Evolutionary conservation across 768 basidiomycete species (phyloP).

Genomic region (Trametes coccinea): DNA sequence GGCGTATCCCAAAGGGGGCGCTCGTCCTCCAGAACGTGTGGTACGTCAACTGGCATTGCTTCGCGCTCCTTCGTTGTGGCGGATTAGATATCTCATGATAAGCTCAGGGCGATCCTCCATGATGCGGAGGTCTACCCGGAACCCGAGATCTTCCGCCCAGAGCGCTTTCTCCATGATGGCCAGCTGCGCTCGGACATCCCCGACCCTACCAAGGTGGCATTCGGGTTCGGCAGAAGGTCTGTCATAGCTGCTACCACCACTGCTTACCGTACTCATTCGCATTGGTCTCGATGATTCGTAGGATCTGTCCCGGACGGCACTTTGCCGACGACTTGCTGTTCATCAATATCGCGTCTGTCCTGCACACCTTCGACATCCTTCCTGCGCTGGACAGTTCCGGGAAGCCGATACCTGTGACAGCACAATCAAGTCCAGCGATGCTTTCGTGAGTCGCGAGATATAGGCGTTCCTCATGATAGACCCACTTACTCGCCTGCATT

Average conservation of each 20-base stretch:
- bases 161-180: conserved; percentile 41
- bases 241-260: background rate
- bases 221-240: conserved; percentile 30
- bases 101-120: conserved; percentile 49
- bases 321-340: conserved; percentile 16
- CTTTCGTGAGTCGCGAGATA: conserved; percentile 9
- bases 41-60: background rate
- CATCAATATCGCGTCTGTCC: conserved; percentile 13
- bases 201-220: conserved; percentile 21
- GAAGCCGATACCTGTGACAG: conserved; percentile 1
- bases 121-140: conserved; percentile 47
- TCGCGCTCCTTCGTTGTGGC: background rate
- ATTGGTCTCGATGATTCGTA: background rate
- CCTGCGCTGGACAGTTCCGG: conserved; percentile 9
- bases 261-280: background rate
- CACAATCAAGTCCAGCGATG: background rate
- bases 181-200: conserved; percentile 5
- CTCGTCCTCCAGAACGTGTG: conserved; percentile 18
- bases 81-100: no score
- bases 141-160: conserved; percentile 50
- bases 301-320: conserved; percentile 22
- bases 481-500: no score
- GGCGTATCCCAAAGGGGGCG: conserved; percentile 38
- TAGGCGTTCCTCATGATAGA: background rate
- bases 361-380: conserved; percentile 19